Conservation (phyloP, 176 grass and related monocot genomes). For the Aegilops speltoides region DNA sequence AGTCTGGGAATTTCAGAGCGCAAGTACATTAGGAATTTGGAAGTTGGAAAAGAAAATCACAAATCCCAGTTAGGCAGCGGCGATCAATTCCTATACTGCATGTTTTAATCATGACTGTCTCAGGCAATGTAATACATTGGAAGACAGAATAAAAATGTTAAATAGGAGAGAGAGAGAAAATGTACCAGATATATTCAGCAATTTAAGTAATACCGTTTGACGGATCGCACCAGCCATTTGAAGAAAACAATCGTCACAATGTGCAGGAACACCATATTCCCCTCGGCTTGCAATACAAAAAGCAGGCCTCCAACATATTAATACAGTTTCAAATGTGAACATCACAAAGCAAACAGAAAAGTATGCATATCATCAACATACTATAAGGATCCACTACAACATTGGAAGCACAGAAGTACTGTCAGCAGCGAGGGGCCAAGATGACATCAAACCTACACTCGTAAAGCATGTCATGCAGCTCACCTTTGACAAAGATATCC, state of each 20-base stretch:
- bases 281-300: conserved; percentile 40
- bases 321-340: background rate
- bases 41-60: too few species aligned
- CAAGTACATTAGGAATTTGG: too few species aligned
- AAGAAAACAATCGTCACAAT: conserved; percentile 57
- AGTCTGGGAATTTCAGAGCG: too few species aligned
- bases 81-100: background rate
- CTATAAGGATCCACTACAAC: conserved; percentile 87
- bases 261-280: conserved; percentile 49
- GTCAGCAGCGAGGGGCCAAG: conserved; percentile 52
- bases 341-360: background rate
- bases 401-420: conserved; percentile 53
- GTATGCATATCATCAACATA: conserved; percentile 49
- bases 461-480: conserved; percentile 63
- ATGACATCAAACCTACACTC: conserved; percentile 75
- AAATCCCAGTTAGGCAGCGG: background rate
- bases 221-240: conserved; percentile 87
- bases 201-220: conserved; percentile 27
- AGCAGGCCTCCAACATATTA: background rate
- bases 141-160: background rate
- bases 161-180: background rate
- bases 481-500: conserved; percentile 61
- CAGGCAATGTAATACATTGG: background rate
- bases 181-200: background rate
- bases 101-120: background rate